A percentile compares a stretch with the other conserved stretches of the same genome.
phyloP scores from a whole-genome alignment of 1,284 basidiomycete species.

The Cutaneotrichosporon spelunceum region DNA sequence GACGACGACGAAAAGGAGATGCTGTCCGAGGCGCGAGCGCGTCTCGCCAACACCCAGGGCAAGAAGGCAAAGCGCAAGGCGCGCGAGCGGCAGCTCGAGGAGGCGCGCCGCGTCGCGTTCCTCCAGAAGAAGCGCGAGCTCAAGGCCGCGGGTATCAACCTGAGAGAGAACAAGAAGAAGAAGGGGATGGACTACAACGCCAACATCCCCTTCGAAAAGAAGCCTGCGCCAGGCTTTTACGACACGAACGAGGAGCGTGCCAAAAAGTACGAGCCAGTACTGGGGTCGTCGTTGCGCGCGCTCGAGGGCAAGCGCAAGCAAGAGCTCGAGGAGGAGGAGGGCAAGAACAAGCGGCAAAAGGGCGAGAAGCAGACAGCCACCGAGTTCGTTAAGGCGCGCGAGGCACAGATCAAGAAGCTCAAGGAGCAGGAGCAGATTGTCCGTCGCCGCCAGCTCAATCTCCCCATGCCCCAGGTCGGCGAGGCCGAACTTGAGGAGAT shows the following conservation, averaged over 20 bases:
- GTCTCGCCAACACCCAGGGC: constrained; percentile 97
- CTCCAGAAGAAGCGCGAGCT: constrained; percentile 97
- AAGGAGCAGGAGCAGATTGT: constrained; percentile 96
- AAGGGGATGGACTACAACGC: constrained; percentile 99
- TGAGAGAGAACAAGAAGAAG: constrained; percentile 79
- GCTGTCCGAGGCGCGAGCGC: constrained; percentile 96
- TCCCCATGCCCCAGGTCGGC: constrained; percentile 92
- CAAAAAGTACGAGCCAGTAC: constrained; percentile 78
- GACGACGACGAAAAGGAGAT: constrained; percentile 99
- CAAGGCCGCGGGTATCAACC: constrained; percentile 93
- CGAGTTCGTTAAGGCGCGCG: constrained; percentile 87
- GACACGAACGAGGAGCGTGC: constrained; percentile 93
- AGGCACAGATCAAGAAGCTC: constrained; percentile 94
- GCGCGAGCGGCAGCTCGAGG: constrained; percentile 91
- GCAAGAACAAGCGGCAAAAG: constrained; percentile 74
- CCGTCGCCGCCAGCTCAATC: constrained; percentile 74
- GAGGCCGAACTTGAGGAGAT: constrained; percentile 95
- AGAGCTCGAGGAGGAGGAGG: constrained; percentile 72
- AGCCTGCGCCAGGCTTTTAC: constrained; percentile 91
- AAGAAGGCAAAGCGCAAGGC: constrained; percentile 99
- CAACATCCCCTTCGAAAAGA: constrained; percentile 98
- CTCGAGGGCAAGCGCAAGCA: constrained; percentile 85
- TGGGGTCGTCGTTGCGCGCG: constrained; percentile 83
- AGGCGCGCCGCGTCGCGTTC: constrained; percentile 88
- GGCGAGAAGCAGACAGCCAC: constrained; percentile 58